Evolutionary conservation across 495 filamentous ascomycete species (phyloP).

Genomic region (Sabuloglossum arenarium): DNA sequence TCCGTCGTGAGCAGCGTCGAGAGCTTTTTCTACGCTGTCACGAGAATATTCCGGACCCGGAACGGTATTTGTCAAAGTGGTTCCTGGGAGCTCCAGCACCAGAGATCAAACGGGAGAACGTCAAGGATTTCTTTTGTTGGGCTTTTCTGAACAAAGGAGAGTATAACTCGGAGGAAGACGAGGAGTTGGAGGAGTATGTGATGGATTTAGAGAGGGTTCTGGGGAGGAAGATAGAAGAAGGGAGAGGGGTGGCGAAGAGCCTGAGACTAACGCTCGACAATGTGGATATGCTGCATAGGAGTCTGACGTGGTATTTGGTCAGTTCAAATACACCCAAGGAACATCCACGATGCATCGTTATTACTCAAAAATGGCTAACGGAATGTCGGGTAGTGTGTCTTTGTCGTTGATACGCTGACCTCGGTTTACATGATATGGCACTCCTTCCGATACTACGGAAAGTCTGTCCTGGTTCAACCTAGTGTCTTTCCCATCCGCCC

Average conservation of each 20-base stretch:
- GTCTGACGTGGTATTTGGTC: conserved; percentile 40
- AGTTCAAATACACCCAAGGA: conserved; percentile 13
- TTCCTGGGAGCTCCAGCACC: conserved; percentile 35
- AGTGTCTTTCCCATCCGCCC: conserved; percentile 32
- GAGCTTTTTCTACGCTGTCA: conserved; percentile 33
- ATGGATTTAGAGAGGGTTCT: conserved; percentile 25
- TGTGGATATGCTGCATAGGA: conserved; percentile 36
- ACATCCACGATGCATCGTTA: conserved; percentile 10
- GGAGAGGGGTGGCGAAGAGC: conserved; percentile 28
- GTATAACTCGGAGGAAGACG: conserved; percentile 20
- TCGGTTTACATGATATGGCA: conserved; percentile 19
- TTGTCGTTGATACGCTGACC: conserved; percentile 27
- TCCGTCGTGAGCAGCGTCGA: conserved; percentile 19
- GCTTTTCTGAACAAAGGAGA: conserved; percentile 28
- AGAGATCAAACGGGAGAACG: conserved; percentile 42
- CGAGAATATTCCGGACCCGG: conserved; percentile 29
- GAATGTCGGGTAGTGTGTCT: conserved; percentile 11
- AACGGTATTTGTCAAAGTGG: conserved; percentile 38
- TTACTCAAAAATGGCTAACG: background rate
- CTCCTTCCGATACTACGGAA: conserved; percentile 22
- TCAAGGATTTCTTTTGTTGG: conserved; percentile 44
- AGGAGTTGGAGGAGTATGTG: conserved; percentile 38
- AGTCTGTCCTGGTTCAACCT: conserved; percentile 15
- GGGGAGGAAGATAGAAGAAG: conserved; percentile 25
- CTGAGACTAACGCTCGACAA: conserved; percentile 44